phyloP scores from a whole-genome alignment of 1,139 yeast species.

The Saccharomyces uvarum region DNA sequence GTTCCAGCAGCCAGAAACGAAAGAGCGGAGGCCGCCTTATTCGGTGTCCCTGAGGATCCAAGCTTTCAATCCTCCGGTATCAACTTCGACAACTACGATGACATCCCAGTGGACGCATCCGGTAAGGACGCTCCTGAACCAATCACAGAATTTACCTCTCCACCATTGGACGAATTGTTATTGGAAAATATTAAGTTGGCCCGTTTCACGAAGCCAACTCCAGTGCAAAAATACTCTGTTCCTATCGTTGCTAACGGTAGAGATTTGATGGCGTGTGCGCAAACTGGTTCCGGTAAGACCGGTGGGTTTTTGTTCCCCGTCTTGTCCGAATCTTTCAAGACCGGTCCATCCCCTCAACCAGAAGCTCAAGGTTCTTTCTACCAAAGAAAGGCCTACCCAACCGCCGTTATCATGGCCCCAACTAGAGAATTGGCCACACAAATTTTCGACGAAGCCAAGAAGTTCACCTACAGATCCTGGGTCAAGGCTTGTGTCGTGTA shows the following conservation, averaged over 20 bases:
- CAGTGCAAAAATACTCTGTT: constrained; percentile 96
- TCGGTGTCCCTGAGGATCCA: constrained; percentile 81
- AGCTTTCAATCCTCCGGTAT: constrained; percentile 89
- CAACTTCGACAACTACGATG: constrained; percentile 96
- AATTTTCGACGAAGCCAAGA: constrained; percentile 90
- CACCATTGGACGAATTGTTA: constrained; percentile 83
- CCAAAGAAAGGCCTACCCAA: constrained; percentile 82
- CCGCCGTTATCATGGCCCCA: constrained; percentile 93
- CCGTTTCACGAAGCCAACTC: constrained; percentile 92
- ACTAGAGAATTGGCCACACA: constrained; percentile 98
- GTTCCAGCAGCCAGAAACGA: constrained; percentile 71
- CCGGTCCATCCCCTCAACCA: constrained; percentile 73
- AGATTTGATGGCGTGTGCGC: constrained; percentile 99
- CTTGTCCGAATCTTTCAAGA: constrained; percentile 78
- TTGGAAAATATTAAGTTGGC: constrained; percentile 83
- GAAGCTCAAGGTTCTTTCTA: constrained; percentile 41
- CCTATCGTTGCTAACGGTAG: constrained; percentile 94
- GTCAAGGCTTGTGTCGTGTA: constrained; percentile 93
- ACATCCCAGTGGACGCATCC: constrained; percentile 95
- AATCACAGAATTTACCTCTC: constrained; percentile 75
- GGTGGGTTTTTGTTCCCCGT: constrained; percentile 99
- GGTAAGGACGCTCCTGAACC: constrained; percentile 96
- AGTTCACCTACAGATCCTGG: constrained; percentile 97
- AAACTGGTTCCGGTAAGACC: constrained; percentile 99
- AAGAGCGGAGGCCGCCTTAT: constrained; percentile 68